These are phyloP conservation scores for Neoscytalidium dimidiatum DNA, from an alignment of 2,329 filamentous ascomycete species.

Conservation along the genomic window DNA sequence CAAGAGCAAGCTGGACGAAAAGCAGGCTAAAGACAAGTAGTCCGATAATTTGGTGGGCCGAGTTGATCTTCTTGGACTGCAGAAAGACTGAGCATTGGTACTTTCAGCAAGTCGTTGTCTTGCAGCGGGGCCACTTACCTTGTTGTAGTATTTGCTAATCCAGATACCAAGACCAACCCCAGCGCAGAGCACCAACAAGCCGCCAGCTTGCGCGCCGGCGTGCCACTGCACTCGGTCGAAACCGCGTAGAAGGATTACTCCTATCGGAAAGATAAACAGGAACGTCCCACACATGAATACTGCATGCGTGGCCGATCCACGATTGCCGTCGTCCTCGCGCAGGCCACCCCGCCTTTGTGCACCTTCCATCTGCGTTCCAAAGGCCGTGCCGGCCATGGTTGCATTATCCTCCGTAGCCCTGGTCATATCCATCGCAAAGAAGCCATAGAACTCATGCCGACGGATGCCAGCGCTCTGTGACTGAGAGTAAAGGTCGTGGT, in stretches of 20 bases:
- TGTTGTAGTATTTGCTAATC: slow-evolving; percentile 55
- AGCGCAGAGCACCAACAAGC: slow-evolving; percentile 50
- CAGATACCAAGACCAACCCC: slow-evolving; percentile 58
- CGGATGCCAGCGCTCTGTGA: slow-evolving; percentile 48
- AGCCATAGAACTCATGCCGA: slow-evolving; percentile 56
- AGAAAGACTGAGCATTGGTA: not conserved
- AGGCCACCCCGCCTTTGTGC: not conserved
- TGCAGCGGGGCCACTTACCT: slow-evolving; percentile 46
- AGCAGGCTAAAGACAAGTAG: not conserved
- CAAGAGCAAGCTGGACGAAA: not conserved
- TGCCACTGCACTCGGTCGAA: slow-evolving; percentile 58
- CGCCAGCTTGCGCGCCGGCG: slow-evolving; percentile 55
- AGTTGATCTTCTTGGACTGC: slow-evolving; percentile 56
- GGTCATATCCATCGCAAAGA: slow-evolving; percentile 58
- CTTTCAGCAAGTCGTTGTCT: not conserved
- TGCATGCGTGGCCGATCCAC: slow-evolving; percentile 34
- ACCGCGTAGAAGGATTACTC: slow-evolving; percentile 56
- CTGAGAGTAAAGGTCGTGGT: slow-evolving; percentile 46
- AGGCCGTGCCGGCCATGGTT: slow-evolving; percentile 26
- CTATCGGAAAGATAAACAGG: slow-evolving; percentile 58
- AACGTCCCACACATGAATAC: slow-evolving; percentile 59
- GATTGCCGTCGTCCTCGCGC: slow-evolving; percentile 29
- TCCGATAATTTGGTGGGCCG: slow-evolving; percentile 28
- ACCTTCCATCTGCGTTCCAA: slow-evolving; percentile 21
- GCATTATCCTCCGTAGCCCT: slow-evolving; percentile 43